Conservation (phyloP, 2,329 filamentous ascomycete genomes). For the Rutstroemia sp. region DNA sequence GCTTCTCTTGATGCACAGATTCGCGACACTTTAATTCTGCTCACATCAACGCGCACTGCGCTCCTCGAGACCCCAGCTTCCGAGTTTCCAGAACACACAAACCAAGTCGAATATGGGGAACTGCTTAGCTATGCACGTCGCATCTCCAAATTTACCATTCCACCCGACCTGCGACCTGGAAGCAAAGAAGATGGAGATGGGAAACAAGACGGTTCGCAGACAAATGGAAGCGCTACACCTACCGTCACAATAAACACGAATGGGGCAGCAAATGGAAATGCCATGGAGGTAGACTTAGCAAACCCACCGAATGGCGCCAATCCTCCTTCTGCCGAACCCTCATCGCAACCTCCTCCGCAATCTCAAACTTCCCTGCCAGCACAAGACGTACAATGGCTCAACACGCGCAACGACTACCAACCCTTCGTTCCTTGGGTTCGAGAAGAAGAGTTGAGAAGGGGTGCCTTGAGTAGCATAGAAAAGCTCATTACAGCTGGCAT, state of each 20-base stretch:
- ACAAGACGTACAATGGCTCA: conserved; percentile 35
- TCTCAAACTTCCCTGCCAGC: conserved; percentile 27
- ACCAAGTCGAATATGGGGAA: conserved; percentile 60
- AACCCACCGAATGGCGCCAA: conserved; percentile 14
- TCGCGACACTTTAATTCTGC: conserved; percentile 59
- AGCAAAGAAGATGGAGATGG: background rate
- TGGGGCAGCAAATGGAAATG: conserved; percentile 5
- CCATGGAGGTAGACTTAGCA: conserved; percentile 18
- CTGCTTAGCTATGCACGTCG: conserved; percentile 71
- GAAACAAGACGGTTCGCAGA: conserved; percentile 13
- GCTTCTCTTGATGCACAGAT: conserved; percentile 63
- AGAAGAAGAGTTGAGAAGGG: conserved; percentile 60
- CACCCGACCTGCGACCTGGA: conserved; percentile 30
- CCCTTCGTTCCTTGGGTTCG: conserved; percentile 73
- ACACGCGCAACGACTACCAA: conserved; percentile 44
- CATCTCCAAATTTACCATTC: conserved; percentile 73
- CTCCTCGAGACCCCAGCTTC: conserved; percentile 57
- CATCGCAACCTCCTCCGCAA: conserved; percentile 14
- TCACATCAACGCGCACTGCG: conserved; percentile 67
- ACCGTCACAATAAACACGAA: conserved; percentile 12
- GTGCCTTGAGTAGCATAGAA: conserved; percentile 60
- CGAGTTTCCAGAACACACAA: conserved; percentile 42
- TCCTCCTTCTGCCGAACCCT: background rate
- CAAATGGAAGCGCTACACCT: conserved; percentile 24
- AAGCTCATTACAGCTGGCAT: conserved; percentile 53